Base-by-base conservation (phyloP, 1,284 basidiomycete genomes). In the Sanghuangporus sanghuang region DNA sequence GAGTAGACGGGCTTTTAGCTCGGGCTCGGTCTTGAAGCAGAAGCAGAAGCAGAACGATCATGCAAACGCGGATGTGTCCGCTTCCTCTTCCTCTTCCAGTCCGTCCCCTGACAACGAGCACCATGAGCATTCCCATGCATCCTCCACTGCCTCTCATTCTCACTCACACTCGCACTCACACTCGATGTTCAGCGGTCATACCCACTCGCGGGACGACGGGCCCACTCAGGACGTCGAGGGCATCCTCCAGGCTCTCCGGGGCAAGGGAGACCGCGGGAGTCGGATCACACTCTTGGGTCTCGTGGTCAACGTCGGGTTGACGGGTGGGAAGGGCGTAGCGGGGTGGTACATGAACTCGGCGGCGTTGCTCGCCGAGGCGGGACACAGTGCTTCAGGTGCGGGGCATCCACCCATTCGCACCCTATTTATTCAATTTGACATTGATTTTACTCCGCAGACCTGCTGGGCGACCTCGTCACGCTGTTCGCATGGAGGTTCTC, bases 401-500 rank as follows among this genome's bases (percentile, higher is more conserved):
- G 68, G 64, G 86, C 79, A 39, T 40, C 35, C 50, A 49, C 49
- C 59, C 58, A 68, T 40, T 57, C 69, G 68, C 70, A 40, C 27
- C 27, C 27, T 32, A 32, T 21, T 55, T 59, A 42, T 40, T 58
- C 38, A 2, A 54, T 56, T 61, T 42, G 18, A 38, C 63, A 55
- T n/a, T 21, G 8, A 36, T 53, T 44, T 35, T 32, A 54, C 2
- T 12, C 5, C 36, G 12, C 80, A 83, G 90, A 96, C 76, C 81
- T 96, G 27, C 76, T 96, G 62, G 92, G 92, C 6, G 97, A 99
- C 77, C 86, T 98, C 68, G 93, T 98, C 55, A 96, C 95, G 1
- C 82, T 99, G 18, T 90, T 93, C 69, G 93, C 91, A 71, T 98
- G 95, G 93, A 86, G 87, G 61, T 83, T 97, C 65, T 95, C 93